Conservation (phyloP, 768 basidiomycete genomes). For the Naganishia kalamii region DNA sequence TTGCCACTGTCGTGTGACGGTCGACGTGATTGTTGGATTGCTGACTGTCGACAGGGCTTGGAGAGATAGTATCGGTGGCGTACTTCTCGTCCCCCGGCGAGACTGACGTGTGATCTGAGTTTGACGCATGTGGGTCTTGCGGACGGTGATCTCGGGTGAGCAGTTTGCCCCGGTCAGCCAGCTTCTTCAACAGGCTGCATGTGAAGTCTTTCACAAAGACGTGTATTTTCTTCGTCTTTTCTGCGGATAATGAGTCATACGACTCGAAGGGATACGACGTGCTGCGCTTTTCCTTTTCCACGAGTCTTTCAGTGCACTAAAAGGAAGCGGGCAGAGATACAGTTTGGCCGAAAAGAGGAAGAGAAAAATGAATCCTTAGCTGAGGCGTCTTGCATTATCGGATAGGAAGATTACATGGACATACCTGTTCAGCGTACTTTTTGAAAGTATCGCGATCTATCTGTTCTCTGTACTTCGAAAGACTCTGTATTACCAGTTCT, state of each 20-base stretch:
- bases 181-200: conserved; percentile 56
- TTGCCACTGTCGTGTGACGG: too few relatives aligned
- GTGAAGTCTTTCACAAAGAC: conserved; percentile 89
- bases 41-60: too few relatives aligned
- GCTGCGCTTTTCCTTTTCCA: conserved; percentile 94
- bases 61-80: too few relatives aligned
- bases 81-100: too few relatives aligned
- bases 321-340: neutral
- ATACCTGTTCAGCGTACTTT: conserved; percentile 87
- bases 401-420: conserved; percentile 24
- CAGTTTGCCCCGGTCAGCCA: conserved; percentile 41
- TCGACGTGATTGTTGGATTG: too few relatives aligned
- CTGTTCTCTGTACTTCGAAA: conserved; percentile 77
- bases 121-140: neutral
- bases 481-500: conserved; percentile 79
- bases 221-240: conserved; percentile 83
- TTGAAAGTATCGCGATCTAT: conserved; percentile 79
- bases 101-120: neutral
- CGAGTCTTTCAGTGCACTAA: conserved; percentile 75
- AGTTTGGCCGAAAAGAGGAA: neutral
- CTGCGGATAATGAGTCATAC: conserved; percentile 71
- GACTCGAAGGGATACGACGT: conserved; percentile 65
- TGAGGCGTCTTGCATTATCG: neutral
- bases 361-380: neutral
- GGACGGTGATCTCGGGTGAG: conserved; percentile 34